Percentiles rank a stretch among this genome's conserved stretches.
Evolutionary conservation across 306 rosid genomes (phyloP).

Genomic region (Ziziphus jujuba): DNA sequence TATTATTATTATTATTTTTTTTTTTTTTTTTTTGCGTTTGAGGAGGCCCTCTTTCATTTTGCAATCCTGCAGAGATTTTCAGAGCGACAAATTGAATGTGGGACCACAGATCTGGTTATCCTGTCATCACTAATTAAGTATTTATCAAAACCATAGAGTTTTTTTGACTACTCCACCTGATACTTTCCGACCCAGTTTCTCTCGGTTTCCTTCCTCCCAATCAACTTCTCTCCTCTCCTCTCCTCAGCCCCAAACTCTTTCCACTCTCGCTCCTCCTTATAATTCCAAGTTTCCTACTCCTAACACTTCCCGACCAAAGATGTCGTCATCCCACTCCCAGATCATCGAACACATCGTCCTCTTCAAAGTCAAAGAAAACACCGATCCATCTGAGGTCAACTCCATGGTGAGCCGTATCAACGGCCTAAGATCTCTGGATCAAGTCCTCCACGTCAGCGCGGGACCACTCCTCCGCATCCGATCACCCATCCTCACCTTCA

Average conservation of each 20-base stretch:
- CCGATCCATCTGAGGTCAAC: slow-evolving; percentile 49
- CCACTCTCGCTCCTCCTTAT: background rate
- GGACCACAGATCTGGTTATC: background rate
- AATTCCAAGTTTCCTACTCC: too few species aligned
- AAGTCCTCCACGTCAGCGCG: slow-evolving; percentile 53
- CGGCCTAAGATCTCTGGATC: slow-evolving; percentile 43
- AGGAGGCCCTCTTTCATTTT: too few species aligned
- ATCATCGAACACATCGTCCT: slow-evolving; percentile 63
- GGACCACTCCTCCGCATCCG: slow-evolving; percentile 57
- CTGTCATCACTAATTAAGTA: too few species aligned
- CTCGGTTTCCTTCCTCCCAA: background rate
- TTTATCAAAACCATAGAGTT: too few species aligned
- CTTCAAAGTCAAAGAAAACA: slow-evolving; percentile 65
- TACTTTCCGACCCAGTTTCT: background rate
- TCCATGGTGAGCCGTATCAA: slow-evolving; percentile 40
- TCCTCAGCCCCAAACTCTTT: background rate
- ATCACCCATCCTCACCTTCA: slow-evolving; percentile 55
- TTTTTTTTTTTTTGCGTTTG: too few species aligned
- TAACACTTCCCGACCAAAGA: background rate
- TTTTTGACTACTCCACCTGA: background rate
- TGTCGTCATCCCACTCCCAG: background rate
- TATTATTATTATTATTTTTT: too few species aligned
- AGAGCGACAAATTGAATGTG: too few species aligned
- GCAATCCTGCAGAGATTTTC: too few species aligned
- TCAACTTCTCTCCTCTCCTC: background rate